These are phyloP conservation scores for Euphorbia lathyris DNA, from an alignment of 345 rosid genomes.

Conservation along the genomic window DNA sequence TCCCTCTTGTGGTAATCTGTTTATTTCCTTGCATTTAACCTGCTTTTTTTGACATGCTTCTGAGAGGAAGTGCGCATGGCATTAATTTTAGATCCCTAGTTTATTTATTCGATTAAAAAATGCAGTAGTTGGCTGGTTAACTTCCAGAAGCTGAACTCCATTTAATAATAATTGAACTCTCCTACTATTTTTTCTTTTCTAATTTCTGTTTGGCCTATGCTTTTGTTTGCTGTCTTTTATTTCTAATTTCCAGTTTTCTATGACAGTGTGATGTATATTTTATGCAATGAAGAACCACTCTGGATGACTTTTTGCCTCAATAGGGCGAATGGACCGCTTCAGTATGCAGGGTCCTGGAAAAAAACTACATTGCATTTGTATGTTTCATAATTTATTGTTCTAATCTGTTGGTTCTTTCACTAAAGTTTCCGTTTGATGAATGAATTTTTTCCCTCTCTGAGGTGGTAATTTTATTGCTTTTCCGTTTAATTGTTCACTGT, in stretches of 20 bases:
- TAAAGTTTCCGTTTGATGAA: not conserved
- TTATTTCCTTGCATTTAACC: not conserved
- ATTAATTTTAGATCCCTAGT: not conserved
- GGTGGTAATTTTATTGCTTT: not conserved
- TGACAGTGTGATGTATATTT: constrained; percentile 75
- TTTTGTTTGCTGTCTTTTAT: not conserved
- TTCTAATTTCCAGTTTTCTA: constrained; percentile 4
- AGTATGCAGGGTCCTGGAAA: constrained; percentile 85
- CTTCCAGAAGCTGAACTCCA: not conserved
- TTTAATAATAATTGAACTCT: not conserved
- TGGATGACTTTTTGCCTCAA: constrained; percentile 82
- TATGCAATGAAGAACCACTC: constrained; percentile 86
- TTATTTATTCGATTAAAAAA: not conserved
- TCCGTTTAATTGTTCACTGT: not conserved
- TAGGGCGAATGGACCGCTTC: constrained; percentile 47
- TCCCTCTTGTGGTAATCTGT: not conserved
- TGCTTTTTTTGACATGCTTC: not conserved
- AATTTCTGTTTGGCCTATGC: not conserved
- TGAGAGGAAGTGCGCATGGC: not conserved
- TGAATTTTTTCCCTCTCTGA: not conserved
- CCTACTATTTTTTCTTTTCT: not conserved
- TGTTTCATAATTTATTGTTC: constrained; percentile 13
- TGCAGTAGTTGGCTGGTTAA: not conserved
- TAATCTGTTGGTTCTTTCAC: not conserved
- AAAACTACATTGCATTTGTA: constrained; percentile 65